Evolutionary conservation across 2,329 filamentous ascomycete species (phyloP).

Genomic region (Teratosphaeria pseudoeucalypti): DNA sequence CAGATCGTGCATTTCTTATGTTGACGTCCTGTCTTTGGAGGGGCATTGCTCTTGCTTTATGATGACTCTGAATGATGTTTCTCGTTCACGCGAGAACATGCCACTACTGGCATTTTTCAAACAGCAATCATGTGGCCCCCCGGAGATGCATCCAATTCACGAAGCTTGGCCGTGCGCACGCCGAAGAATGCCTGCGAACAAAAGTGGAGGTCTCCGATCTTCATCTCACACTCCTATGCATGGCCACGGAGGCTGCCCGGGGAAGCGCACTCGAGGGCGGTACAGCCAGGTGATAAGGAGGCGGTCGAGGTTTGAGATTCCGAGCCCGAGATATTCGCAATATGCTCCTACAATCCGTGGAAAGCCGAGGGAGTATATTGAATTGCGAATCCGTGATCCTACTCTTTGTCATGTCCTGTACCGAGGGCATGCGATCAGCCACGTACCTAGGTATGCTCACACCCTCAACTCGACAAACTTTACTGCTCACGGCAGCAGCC

Average conservation of each 20-base stretch:
- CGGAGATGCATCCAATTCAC: background rate
- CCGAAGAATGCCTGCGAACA: background rate
- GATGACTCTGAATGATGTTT: background rate
- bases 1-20: conserved; percentile 22
- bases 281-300: background rate
- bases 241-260: background rate
- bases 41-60: conserved; percentile 6
- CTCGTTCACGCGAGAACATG: background rate
- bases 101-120: background rate
- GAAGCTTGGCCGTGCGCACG: background rate
- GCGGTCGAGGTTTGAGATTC: background rate
- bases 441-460: background rate
- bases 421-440: background rate
- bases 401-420: background rate
- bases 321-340: background rate
- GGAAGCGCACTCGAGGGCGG: background rate
- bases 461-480: background rate
- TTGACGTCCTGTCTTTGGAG: conserved; percentile 20
- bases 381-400: background rate
- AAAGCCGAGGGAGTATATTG: background rate
- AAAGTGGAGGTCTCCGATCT: background rate
- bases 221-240: background rate
- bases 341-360: background rate
- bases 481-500: background rate
- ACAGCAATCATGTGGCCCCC: background rate